Evolutionary conservation across 2,329 filamentous ascomycete species (phyloP).

Genomic region (Trichoderma arundinaceum): DNA sequence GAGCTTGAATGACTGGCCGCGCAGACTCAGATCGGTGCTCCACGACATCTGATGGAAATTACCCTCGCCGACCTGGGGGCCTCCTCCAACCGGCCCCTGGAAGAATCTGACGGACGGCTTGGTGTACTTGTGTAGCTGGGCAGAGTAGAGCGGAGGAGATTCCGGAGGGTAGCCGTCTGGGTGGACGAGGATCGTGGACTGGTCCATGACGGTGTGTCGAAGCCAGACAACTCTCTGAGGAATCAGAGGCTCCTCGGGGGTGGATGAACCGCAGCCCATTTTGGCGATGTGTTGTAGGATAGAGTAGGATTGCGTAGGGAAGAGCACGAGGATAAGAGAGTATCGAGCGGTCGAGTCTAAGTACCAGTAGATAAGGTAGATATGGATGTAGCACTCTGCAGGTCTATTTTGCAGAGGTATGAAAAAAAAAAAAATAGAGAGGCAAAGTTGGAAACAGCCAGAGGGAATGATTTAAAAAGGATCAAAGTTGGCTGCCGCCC

Average conservation of each 20-base stretch:
- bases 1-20: slow-evolving; percentile 35
- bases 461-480: background rate
- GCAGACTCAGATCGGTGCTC: slow-evolving; percentile 34
- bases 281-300: background rate
- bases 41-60: slow-evolving; percentile 34
- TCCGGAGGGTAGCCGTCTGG: slow-evolving; percentile 32
- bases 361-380: too few relatives aligned
- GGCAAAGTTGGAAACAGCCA: background rate
- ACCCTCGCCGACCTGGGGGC: slow-evolving; percentile 35
- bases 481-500: background rate
- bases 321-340: background rate
- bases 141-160: slow-evolving; percentile 36
- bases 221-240: slow-evolving; percentile 21
- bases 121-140: slow-evolving; percentile 30
- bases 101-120: slow-evolving; percentile 34
- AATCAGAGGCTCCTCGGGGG: slow-evolving; percentile 3
- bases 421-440: too few relatives aligned
- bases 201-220: slow-evolving; percentile 14
- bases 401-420: too few relatives aligned
- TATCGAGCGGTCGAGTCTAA: too few relatives aligned
- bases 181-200: slow-evolving; percentile 31
- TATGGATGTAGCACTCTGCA: too few relatives aligned
- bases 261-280: slow-evolving; percentile 24
- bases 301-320: background rate
- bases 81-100: slow-evolving; percentile 32